Base-by-base conservation (phyloP, 2,329 filamentous ascomycete species). In the Fonsecaea monophora region DNA sequence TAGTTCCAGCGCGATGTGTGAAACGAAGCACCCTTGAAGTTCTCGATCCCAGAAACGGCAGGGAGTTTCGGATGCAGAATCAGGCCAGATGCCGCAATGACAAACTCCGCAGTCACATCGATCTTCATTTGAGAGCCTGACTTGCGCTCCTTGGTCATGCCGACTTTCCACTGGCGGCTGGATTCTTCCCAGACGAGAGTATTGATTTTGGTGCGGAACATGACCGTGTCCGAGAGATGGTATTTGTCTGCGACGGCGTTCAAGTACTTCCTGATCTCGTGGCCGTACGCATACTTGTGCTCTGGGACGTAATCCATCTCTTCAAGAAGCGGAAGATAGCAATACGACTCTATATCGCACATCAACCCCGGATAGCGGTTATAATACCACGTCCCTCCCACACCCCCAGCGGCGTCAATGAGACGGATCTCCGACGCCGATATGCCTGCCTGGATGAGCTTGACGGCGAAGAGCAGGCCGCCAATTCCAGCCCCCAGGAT, bases 321-420 rank as follows among this genome's bases (percentile, higher is more conserved):
- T 42, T 69, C 67, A 8, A 64, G 55, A 3, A 62, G 30, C 1
- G 60, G 60, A 21, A 62, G 50, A 56, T 62, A 62, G 37, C 67
- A 54, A 32, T 64, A 64, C 32, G 40, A 53, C 75, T 89, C 87
- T 1, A 86, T 76, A 70, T 89, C 87, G 73, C 86, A 89, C 72
- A 76, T 77, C 3, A 82, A 68, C 1, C 82, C 82, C 4, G 82
- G 82, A 65, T 84, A 84, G 4, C 79, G 75, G 60, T 84, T 83
- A 79, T 80, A 83, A 67, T 82, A 83, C 76, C 82, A 84, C 0
- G 72, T 73, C 0, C 73, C 73, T 1, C 82, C 81, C 70, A 82
- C 82, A 5, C 79, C 81, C 37, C 79, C 80, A 3, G 81, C 82
- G 18, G 75, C 57, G 21, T 74, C 72, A 25, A 69, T 53, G n/a